Base-by-base conservation (phyloP, 2,329 filamentous ascomycete species). In the Paraphaeosphaeria sporulosa region DNA sequence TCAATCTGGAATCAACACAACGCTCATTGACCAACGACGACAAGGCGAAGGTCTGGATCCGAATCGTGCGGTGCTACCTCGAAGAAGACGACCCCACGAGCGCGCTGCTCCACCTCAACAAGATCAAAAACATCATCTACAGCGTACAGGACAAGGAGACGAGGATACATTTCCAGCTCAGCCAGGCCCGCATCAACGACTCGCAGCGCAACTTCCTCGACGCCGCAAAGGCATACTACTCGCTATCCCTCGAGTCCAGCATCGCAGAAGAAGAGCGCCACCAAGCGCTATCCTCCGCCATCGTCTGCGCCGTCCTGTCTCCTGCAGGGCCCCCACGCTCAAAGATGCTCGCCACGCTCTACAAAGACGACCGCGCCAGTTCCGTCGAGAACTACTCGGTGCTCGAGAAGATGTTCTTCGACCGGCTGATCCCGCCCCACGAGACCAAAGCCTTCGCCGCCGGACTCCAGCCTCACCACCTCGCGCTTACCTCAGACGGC, bases 401-500 rank as follows among this genome's bases (percentile, higher is more conserved):
- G 56, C 82, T 99, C 15, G 95, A 98, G 82, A 98, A 98, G 83
- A 98, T 99, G 87, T 97, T 96, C 78, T 85, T 98, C 51, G 93
- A 98, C 78, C 88, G 94, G 6, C 83, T 99, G 3, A 84, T 99
- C 51, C 87, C 87, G 0, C 87, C 90, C 0, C 86, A 84, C n/a
- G 95, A 99, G 80, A 93, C 97, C 44, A 87, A 89, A 40, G 89
- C 91, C 57, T 99, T 99, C 73, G 90, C 94, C 0, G 84, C 90
- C 68, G 89, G 89, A 54, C 84, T 99, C 51, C 86, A 88, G 58
- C 90, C 92, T 23, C 95, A 99, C 79, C 95, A 99, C 79, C 87
- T 97, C 2, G 95, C 95, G 25, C 89, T 87, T 64, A 97, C 93
- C 0, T 86, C 92, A 0, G 95, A 99, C 76, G 95, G 95, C 1